Percentiles rank a stretch among this genome's conserved stretches.
phyloP scores from a whole-genome alignment of 2,329 filamentous ascomycete species.

The Phoma sp. region DNA sequence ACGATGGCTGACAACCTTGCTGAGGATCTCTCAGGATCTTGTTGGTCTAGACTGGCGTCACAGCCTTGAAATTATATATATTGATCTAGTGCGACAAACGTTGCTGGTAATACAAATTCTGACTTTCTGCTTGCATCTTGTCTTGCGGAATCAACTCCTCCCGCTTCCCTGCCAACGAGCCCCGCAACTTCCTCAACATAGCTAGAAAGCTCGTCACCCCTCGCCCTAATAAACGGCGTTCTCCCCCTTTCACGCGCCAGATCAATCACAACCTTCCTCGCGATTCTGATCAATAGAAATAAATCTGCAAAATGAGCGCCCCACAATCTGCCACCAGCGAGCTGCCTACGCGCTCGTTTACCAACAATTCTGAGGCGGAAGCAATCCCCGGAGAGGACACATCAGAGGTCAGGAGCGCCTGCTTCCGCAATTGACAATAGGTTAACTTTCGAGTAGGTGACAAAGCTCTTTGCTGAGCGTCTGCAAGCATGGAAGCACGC shows the following conservation, averaged over 20 bases:
- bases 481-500: conserved; percentile 96
- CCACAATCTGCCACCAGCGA: conserved; percentile 41
- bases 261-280: not conserved
- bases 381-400: conserved; percentile 57
- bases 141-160: conserved; percentile 1
- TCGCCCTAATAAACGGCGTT: conserved; percentile 3
- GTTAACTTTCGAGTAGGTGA: conserved; percentile 33
- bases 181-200: conserved; percentile 16
- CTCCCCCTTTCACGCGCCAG: not conserved
- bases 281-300: not conserved
- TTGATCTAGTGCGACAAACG: not conserved
- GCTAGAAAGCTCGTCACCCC: conserved; percentile 1
- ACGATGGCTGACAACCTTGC: conserved; percentile 15
- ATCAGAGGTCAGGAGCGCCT: conserved; percentile 42
- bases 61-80: conserved; percentile 11
- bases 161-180: conserved; percentile 11
- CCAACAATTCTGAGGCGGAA: conserved; percentile 50
- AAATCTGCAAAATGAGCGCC: conserved; percentile 35
- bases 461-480: conserved; percentile 77
- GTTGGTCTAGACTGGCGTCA: conserved; percentile 13
- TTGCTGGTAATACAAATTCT: not conserved
- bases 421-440: too few species aligned
- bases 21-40: conserved; percentile 6
- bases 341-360: conserved; percentile 39
- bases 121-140: not conserved